A percentile compares a stretch with the other conserved stretches of the same genome.
Evolutionary conservation across 1,139 yeast species (phyloP).

Genomic region (Spencermartinsiella ligniputridi): DNA sequence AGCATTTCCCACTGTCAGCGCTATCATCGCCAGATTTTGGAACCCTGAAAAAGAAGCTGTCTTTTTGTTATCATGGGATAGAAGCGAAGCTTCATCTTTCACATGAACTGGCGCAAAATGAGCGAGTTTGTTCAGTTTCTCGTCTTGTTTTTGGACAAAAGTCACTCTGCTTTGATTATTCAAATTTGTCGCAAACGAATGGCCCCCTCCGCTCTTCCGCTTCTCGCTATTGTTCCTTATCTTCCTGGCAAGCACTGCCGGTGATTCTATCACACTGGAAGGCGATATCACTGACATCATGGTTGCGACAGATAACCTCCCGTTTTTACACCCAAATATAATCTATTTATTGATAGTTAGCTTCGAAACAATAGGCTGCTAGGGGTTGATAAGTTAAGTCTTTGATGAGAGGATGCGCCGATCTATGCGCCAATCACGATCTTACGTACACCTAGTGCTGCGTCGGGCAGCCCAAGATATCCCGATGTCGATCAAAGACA

Average conservation of each 20-base stretch:
- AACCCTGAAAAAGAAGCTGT: constrained; percentile 33
- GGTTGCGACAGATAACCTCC: background rate
- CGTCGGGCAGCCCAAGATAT: too few relatives aligned
- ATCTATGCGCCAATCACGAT: constrained; percentile 1
- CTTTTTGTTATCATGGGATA: constrained; percentile 1
- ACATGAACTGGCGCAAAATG: background rate
- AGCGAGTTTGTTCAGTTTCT: background rate
- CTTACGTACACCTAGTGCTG: too few relatives aligned
- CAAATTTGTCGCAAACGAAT: background rate
- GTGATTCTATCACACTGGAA: background rate
- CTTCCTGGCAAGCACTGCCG: background rate
- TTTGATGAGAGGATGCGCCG: background rate
- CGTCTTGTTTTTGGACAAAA: background rate
- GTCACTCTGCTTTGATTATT: background rate
- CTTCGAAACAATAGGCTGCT: background rate
- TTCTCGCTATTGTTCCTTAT: background rate
- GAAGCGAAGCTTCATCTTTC: constrained; percentile 1
- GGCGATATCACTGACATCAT: background rate
- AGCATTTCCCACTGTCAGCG: constrained; percentile 36
- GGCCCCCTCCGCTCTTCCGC: background rate
- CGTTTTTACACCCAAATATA: background rate
- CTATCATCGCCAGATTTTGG: constrained; percentile 38
- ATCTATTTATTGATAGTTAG: background rate
- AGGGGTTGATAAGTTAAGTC: background rate
- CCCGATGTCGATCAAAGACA: too few relatives aligned